Evolutionary conservation across 1,284 basidiomycete genomes (phyloP).

Genomic region (Rhodotorula sp.): DNA sequence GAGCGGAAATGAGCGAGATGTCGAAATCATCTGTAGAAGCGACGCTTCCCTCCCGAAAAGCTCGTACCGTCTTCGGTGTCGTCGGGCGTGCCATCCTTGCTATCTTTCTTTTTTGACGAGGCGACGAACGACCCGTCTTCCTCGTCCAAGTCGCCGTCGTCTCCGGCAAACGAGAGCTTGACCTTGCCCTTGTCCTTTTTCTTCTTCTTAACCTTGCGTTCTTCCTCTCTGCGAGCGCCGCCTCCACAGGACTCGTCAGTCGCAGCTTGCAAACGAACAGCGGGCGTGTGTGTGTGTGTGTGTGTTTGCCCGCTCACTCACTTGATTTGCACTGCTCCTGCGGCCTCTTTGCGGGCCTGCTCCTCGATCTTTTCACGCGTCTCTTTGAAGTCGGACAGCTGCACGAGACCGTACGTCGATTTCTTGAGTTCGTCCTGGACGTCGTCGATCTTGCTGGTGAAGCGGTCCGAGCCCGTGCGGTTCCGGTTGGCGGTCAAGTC

Average conservation of each 20-base stretch:
- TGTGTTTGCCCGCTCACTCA: slow-evolving; percentile 58
- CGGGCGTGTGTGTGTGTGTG: not conserved
- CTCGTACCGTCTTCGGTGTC: slow-evolving; percentile 19
- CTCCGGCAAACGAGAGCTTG: slow-evolving; percentile 65
- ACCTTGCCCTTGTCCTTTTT: slow-evolving; percentile 77
- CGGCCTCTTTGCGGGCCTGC: slow-evolving; percentile 83
- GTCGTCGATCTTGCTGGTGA: slow-evolving; percentile 89
- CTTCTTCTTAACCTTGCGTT: slow-evolving; percentile 69
- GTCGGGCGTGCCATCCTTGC: slow-evolving; percentile 19
- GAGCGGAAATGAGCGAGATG: not conserved
- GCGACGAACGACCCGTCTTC: slow-evolving; percentile 31
- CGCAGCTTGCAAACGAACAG: not conserved
- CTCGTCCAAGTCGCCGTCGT: slow-evolving; percentile 58
- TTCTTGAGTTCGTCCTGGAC: slow-evolving; percentile 93
- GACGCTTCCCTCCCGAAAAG: too few species aligned
- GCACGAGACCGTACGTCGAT: slow-evolving; percentile 89
- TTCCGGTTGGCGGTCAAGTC: slow-evolving; percentile 60
- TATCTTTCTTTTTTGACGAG: slow-evolving; percentile 42
- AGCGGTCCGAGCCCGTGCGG: slow-evolving; percentile 62
- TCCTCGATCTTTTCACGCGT: slow-evolving; percentile 87
- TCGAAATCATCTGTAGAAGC: not conserved
- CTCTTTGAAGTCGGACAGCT: slow-evolving; percentile 79
- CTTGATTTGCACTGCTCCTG: slow-evolving; percentile 74
- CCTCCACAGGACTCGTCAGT: slow-evolving; percentile 57
- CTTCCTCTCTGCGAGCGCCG: slow-evolving; percentile 66